phyloP scores from a whole-genome alignment of 202 grass and related monocot genomes.

The Elaeis oleifera region DNA sequence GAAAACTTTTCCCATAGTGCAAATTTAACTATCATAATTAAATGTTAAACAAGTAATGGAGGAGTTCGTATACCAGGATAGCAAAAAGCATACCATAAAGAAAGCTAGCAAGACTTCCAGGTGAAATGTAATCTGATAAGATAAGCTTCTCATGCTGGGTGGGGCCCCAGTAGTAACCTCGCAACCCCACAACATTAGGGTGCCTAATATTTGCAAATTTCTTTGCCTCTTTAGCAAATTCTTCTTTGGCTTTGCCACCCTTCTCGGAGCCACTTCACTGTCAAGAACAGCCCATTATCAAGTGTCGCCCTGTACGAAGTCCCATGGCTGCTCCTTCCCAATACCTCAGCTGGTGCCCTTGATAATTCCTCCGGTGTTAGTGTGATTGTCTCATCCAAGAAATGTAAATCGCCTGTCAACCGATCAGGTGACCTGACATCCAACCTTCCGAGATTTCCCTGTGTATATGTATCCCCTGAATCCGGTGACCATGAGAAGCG shows the following conservation, averaged over 20 bases:
- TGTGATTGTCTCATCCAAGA: slow-evolving; percentile 93
- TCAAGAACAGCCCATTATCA: slow-evolving; percentile 88
- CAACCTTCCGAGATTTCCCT: slow-evolving; percentile 60
- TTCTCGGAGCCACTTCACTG: slow-evolving; percentile 96
- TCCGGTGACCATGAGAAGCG: slow-evolving; percentile 89
- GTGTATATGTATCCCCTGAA: slow-evolving; percentile 44
- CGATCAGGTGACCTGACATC: slow-evolving; percentile 78
- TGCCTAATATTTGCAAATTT: slow-evolving; percentile 94
- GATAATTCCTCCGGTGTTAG: slow-evolving; percentile 86
- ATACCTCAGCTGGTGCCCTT: slow-evolving; percentile 78
- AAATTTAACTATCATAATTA: no score
- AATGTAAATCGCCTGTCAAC: slow-evolving; percentile 77
- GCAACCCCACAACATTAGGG: slow-evolving; percentile 88
- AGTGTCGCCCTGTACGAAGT: slow-evolving; percentile 93
- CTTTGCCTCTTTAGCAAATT: slow-evolving; percentile 91
- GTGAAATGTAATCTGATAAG: slow-evolving; percentile 80
- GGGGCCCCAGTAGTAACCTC: slow-evolving; percentile 96
- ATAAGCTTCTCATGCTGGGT: slow-evolving; percentile 96
- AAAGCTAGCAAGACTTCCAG: slow-evolving; percentile 86
- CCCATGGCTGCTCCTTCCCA: slow-evolving; percentile 95
- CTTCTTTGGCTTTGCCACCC: slow-evolving; percentile 83
- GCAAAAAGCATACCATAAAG: slow-evolving; percentile 59
- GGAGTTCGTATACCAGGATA: not conserved
- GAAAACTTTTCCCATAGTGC: no score
- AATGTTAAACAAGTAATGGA: no score